Percentiles rank a stretch among this genome's conserved stretches.
phyloP scores from a whole-genome alignment of 352 stramenopile species.

The Blastocystis sp. region DNA sequence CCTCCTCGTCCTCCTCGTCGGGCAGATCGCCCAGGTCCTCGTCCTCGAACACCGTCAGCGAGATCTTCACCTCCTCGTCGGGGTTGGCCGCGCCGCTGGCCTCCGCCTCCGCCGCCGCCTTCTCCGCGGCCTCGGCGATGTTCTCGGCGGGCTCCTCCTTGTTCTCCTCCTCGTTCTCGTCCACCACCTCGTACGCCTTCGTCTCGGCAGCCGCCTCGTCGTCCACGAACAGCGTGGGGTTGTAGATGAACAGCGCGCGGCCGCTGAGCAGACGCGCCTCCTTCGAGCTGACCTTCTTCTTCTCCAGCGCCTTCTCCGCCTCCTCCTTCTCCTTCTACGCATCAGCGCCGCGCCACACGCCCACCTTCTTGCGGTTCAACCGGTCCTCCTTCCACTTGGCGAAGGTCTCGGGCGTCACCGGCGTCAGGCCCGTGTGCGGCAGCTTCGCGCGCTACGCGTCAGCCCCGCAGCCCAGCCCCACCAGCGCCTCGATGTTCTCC shows the following conservation, averaged over 20 bases:
- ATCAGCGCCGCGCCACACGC: slow-evolving; percentile 75
- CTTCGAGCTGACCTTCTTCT: slow-evolving; percentile 77
- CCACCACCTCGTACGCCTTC: slow-evolving; percentile 80
- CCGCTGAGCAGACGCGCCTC: slow-evolving; percentile 81
- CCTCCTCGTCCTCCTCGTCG: slow-evolving; percentile 29
- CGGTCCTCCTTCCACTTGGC: slow-evolving; percentile 83
- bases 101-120: slow-evolving; percentile 29
- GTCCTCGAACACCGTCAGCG: slow-evolving; percentile 46
- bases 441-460: slow-evolving; percentile 78
- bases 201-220: slow-evolving; percentile 82
- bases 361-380: slow-evolving; percentile 55
- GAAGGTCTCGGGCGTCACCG: slow-evolving; percentile 82
- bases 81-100: not conserved
- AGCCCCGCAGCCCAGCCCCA: not conserved
- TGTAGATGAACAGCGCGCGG: slow-evolving; percentile 84
- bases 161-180: slow-evolving; percentile 71
- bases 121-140: slow-evolving; percentile 57
- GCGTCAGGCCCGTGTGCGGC: slow-evolving; percentile 80
- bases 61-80: slow-evolving; percentile 62
- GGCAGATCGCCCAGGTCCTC: slow-evolving; percentile 57
- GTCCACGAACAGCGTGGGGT: slow-evolving; percentile 85
- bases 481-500: slow-evolving; percentile 82
- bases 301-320: slow-evolving; percentile 77
- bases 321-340: slow-evolving; percentile 70
- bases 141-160: not conserved